Evolutionary conservation across 352 stramenopile genomes (phyloP), one percentile per base, ranked within the genome.

Genomic region (Paralagenidium karlingii): DNA sequence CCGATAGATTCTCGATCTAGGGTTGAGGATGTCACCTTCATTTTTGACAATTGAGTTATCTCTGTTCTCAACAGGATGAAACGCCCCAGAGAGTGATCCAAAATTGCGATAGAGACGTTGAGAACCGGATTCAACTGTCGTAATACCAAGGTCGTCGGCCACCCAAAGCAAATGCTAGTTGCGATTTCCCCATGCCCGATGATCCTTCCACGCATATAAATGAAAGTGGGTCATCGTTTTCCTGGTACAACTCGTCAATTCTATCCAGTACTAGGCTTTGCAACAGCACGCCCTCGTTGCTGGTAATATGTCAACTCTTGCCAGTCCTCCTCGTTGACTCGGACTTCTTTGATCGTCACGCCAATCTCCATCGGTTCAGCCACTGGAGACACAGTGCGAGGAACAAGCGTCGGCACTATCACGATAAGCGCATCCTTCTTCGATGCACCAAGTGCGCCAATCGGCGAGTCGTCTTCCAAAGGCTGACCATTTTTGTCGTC

Each of bases 181-280:
- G 47, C 19, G 47, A 45, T 45, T 49, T 54, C 1, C 47, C 47
- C 47, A 54, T 54, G 15, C 47, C 47, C 3, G 47, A 49, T 10
- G 47, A 54, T 18, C 29, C 47, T 54, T 44, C 29, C 33, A 54
- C 40, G 28, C 47, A 54, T 19, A 54, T 38, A 38, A 54, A 54
- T 24, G 47, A 41, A 5, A 47, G 15, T 46, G 38, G 45, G 3
- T 28, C 8, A 5, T 24, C 20, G 6, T n/a, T 5, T n/a, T 13
- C 16, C 16, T 38, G 3, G 8, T 49, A 49, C n/a, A 40, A 29
- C 0, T 34, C 21, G 11, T 49, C 43, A 26, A 49, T 26, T 39
- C 36, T 44, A 15, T 49, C 26, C 32, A 49, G 25, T 28, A 49
- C 43, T 42, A 20, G 8, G 13, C 21, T 18, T 15, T 27, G 34